Evolutionary conservation across 176 grass and related monocot species (phyloP), one percentile per base, ranked within the genome.

Genomic region (Oryza glumipatula): DNA sequence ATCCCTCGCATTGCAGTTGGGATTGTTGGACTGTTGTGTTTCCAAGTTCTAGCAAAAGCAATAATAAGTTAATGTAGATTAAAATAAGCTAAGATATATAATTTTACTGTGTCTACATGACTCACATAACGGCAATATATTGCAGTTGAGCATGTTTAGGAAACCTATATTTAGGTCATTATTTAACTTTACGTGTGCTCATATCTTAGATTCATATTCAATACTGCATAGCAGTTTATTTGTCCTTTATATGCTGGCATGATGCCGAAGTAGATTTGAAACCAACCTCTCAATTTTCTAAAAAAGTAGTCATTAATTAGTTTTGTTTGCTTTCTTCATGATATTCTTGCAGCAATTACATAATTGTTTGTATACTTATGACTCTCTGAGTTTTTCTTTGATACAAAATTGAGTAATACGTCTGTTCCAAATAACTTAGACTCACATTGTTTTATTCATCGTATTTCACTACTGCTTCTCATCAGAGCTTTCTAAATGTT

Each of bases 181-280:
- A 43, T 47, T 83, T 75, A 49, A 75, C 75, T 36, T 83, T 74
- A 63, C 74, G 70, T 80, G 14, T 89, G 21, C 48, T 76, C 77
- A 68, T 80, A 15, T 73, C 1, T 26, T 89, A 38, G 76, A 70
- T 69, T 64, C 24, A 87, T 48, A 45, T 44, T 81, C 35, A 26
- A 22, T 83, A 48, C 36, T 38, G n/a, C 49, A 80, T 23, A 12
- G 1, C 70, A 74, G 23, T 51, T 45, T 73, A 17, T 73, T 73
- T 22, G 15, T 46, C 72, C 52, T 60, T 26, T 75, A 17, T 28
- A 65, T 66, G 22, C 23, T 88, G 49, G 13, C 32, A 32, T 58
- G 54, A 41, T 58, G 54, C 54, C 0, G 19, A 32, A 85, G 10
- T 41, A 76, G 13, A n/a, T 65, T 60, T 63, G 1, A 67, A 74